phyloP scores from a whole-genome alignment of 352 stramenopile species.

The Phytophthora citrophthora region DNA sequence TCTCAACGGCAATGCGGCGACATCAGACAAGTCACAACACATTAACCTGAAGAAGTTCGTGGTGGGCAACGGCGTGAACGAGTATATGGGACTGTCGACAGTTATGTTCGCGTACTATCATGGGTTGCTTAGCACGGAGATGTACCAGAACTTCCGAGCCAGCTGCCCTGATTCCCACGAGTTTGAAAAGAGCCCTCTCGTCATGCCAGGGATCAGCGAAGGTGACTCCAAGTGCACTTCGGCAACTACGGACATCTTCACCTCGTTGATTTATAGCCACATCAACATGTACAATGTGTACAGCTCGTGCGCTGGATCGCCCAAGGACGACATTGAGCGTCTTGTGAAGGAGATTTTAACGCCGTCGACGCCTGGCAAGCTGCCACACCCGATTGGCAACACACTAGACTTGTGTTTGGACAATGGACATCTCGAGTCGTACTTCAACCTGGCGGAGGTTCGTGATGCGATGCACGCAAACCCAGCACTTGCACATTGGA shows the following conservation, averaged over 20 bases:
- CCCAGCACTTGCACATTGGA: conserved; percentile 47
- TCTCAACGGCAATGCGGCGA: conserved; percentile 50
- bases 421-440: conserved; percentile 60
- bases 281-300: conserved; percentile 84
- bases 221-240: conserved; percentile 34
- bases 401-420: conserved; percentile 76
- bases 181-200: conserved; percentile 43
- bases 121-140: conserved; percentile 70
- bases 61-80: conserved; percentile 78
- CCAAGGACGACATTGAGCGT: conserved; percentile 51
- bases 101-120: conserved; percentile 85
- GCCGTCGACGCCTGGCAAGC: conserved; percentile 29
- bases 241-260: conserved; percentile 35
- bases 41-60: conserved; percentile 92
- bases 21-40: conserved; percentile 12
- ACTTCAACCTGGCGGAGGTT: conserved; percentile 76
- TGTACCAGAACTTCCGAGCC: conserved; percentile 62
- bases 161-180: conserved; percentile 56
- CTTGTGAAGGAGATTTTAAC: conserved; percentile 56
- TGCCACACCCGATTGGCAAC: conserved; percentile 73
- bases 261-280: conserved; percentile 44
- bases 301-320: conserved; percentile 50
- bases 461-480: conserved; percentile 82
- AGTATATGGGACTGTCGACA: conserved; percentile 61
- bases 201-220: conserved; percentile 10